Evolutionary conservation across 2,329 filamentous ascomycete genomes (phyloP).

Genomic region (Diaporthe nobilis): DNA sequence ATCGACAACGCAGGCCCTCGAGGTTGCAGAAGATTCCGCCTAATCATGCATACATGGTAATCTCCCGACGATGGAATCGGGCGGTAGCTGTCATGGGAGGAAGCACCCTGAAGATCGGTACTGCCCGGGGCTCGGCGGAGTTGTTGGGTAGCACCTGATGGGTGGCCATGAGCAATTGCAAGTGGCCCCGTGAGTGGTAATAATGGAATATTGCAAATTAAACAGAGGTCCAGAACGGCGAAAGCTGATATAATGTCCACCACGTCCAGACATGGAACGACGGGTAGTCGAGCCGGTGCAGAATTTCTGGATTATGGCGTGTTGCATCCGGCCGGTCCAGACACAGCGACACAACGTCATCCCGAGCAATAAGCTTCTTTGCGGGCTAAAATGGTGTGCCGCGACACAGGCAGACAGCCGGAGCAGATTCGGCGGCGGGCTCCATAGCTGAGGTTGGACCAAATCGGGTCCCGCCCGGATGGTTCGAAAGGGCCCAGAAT

Average conservation of each 20-base stretch:
- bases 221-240: too few relatives aligned
- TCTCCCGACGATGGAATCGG: constrained; percentile 9
- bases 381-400: constrained; percentile 24
- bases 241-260: background rate
- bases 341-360: constrained; percentile 19
- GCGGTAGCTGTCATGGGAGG: background rate
- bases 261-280: background rate
- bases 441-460: background rate
- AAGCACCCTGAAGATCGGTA: background rate
- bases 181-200: background rate
- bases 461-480: constrained; percentile 1
- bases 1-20: constrained; percentile 19
- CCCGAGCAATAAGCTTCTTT: constrained; percentile 33
- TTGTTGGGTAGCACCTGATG: background rate
- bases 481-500: constrained; percentile 13
- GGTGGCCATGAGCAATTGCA: background rate
- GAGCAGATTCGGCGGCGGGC: constrained; percentile 8
- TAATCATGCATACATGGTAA: constrained; percentile 1
- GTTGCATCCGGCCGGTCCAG: constrained; percentile 19
- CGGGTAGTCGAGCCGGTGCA: background rate
- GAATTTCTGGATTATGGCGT: constrained; percentile 20
- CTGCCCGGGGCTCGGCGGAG: background rate
- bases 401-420: constrained; percentile 12
- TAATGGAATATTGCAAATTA: background rate
- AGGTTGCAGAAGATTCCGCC: constrained; percentile 1